These are phyloP conservation scores for Athelia psychrophila DNA, from an alignment of 1,284 basidiomycete species.

Conservation along the genomic window DNA sequence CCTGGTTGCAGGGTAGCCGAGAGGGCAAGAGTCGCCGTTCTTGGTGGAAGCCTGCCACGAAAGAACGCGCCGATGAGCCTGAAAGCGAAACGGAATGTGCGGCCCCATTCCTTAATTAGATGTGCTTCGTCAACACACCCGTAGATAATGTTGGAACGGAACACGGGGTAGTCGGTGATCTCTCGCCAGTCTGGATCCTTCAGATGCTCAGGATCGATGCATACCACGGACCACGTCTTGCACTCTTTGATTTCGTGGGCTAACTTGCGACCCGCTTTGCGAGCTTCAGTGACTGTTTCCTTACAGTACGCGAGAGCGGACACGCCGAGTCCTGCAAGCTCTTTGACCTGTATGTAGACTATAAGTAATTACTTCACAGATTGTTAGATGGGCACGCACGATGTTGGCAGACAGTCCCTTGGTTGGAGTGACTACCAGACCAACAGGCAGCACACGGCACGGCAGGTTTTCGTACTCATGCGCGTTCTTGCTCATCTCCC, in stretches of 20 bases:
- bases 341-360: background rate
- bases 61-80: conserved; percentile 12
- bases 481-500: background rate
- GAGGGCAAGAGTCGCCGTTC: conserved; percentile 8
- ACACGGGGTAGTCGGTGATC: conserved; percentile 8
- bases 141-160: conserved; percentile 11
- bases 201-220: background rate
- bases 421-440: conserved; percentile 8
- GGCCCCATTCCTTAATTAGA: conserved; percentile 13
- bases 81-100: conserved; percentile 7
- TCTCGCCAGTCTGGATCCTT: conserved; percentile 6
- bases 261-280: background rate
- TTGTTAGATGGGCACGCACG: conserved; percentile 1
- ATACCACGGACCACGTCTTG: background rate
- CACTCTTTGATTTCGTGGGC: background rate
- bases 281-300: background rate
- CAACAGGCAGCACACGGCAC: background rate
- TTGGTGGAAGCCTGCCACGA: conserved; percentile 8
- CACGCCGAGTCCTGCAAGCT: background rate
- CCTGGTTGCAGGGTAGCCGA: conserved; percentile 13
- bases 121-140: conserved; percentile 13
- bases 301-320: background rate
- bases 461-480: conserved; percentile 2
- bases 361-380: no score
- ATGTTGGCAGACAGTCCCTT: conserved; percentile 8